A percentile compares a stretch with the other conserved stretches of the same genome.
phyloP scores from a whole-genome alignment of 257 asterid species.

The Jaltomata sinuosa region DNA sequence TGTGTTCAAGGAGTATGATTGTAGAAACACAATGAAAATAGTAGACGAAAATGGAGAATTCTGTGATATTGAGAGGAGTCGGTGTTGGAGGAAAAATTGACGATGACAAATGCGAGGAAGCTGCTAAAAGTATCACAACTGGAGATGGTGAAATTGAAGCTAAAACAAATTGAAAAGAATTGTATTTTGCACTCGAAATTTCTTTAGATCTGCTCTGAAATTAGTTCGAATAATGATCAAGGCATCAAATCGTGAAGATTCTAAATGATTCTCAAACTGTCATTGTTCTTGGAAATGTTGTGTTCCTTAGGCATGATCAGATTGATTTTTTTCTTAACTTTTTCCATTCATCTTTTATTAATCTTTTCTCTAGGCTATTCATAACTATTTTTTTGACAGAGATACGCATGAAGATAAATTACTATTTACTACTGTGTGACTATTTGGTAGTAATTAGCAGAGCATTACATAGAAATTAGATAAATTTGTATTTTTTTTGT shows the following conservation, averaged over 20 bases:
- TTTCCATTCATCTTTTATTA: not conserved
- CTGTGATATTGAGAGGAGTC: too few species aligned
- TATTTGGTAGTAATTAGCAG: not conserved
- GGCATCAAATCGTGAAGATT: conserved; percentile 5
- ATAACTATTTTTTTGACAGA: not conserved
- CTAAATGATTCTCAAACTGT: conserved; percentile 14
- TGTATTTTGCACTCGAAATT: conserved; percentile 7
- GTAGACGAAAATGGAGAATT: too few species aligned
- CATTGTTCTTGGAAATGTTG: conserved; percentile 12
- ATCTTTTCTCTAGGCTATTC: not conserved
- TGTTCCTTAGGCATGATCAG: conserved; percentile 15
- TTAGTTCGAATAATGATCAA: not conserved
- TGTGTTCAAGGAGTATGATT: too few species aligned
- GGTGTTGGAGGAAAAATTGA: not conserved
- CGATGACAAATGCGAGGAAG: conserved; percentile 4
- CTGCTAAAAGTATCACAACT: conserved; percentile 1
- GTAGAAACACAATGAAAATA: too few species aligned
- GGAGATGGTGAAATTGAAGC: conserved; percentile 9
- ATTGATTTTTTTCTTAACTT: not conserved
- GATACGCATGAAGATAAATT: not conserved
- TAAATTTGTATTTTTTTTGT: too few species aligned
- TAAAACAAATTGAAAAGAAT: not conserved
- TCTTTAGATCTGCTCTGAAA: conserved; percentile 7
- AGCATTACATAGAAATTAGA: not conserved
- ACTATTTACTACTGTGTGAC: not conserved